These are phyloP conservation scores for Talaromyces sp. DNA, from an alignment of 2,329 filamentous ascomycete genomes.

Conservation along the genomic window DNA sequence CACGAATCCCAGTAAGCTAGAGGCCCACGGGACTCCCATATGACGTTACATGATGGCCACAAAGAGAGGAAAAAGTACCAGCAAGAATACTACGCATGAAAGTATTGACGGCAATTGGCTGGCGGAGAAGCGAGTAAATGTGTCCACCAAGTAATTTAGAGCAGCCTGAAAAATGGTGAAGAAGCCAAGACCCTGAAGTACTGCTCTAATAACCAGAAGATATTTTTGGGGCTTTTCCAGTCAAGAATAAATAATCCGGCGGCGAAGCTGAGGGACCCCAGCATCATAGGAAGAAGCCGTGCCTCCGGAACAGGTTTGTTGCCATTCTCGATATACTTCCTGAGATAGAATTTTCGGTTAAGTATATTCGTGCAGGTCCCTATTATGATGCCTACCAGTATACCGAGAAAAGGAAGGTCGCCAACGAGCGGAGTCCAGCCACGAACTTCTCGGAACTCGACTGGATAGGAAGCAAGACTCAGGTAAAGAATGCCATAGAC, in stretches of 20 bases:
- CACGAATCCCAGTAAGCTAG: slow-evolving; percentile 42
- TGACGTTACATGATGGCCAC: slow-evolving; percentile 41
- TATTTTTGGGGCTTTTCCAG: slow-evolving; percentile 40
- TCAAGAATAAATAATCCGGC: slow-evolving; percentile 46
- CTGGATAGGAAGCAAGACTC: slow-evolving; percentile 27
- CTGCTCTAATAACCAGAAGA: slow-evolving; percentile 42
- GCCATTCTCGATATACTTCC: slow-evolving; percentile 24
- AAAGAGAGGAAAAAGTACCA: slow-evolving; percentile 45
- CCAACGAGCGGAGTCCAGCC: slow-evolving; percentile 37
- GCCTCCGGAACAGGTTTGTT: slow-evolving; percentile 36
- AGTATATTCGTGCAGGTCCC: slow-evolving; percentile 38
- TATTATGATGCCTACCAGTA: slow-evolving; percentile 35
- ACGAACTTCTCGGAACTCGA: slow-evolving; percentile 31
- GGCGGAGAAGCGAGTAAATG: slow-evolving; percentile 40
- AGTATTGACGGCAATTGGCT: slow-evolving; percentile 40
- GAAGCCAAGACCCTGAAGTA: slow-evolving; percentile 36
- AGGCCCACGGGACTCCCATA: slow-evolving; percentile 46
- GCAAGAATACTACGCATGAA: slow-evolving; percentile 45
- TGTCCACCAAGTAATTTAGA: slow-evolving; percentile 41
- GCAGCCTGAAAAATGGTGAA: slow-evolving; percentile 39
- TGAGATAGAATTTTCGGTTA: slow-evolving; percentile 34
- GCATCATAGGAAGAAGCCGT: slow-evolving; percentile 44
- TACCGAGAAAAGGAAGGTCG: slow-evolving; percentile 41
- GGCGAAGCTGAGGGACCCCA: slow-evolving; percentile 38
- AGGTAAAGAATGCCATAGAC: slow-evolving; percentile 29